Percentiles rank a stretch among this genome's conserved stretches.
Conservation (phyloP, 495 filamentous ascomycete species). For the Aspergillus funiculosus region DNA sequence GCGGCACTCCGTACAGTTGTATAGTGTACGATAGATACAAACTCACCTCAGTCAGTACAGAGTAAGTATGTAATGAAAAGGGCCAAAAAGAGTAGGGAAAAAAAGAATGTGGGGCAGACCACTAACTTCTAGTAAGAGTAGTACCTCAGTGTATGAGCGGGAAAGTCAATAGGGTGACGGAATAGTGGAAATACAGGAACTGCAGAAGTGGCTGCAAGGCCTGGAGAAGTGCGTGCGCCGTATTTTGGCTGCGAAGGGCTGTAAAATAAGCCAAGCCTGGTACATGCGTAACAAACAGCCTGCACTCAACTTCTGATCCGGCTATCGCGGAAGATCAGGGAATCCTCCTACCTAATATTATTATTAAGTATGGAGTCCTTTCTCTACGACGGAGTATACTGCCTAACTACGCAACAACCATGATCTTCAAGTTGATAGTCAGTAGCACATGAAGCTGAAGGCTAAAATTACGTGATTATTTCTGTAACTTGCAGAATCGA, state of each 20-base stretch:
- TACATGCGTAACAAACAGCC: slow-evolving; percentile 12
- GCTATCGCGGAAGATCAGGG: slow-evolving; percentile 25
- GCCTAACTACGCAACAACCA: no score
- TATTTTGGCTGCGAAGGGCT: slow-evolving; percentile 13
- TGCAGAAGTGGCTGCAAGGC: slow-evolving; percentile 23
- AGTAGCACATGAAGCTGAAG: not conserved
- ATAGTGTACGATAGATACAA: no score
- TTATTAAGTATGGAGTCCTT: no score
- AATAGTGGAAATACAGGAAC: slow-evolving; percentile 18
- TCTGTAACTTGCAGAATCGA: slow-evolving; percentile 6
- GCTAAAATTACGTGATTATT: slow-evolving; percentile 7
- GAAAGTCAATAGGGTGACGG: slow-evolving; percentile 20
- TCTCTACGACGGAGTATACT: no score
- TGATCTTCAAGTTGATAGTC: no score
- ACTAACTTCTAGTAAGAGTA: no score
- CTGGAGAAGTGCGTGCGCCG: slow-evolving; percentile 25
- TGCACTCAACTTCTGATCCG: slow-evolving; percentile 13
- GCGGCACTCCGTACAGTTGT: no score
- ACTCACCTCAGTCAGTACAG: no score
- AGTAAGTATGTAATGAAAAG: no score
- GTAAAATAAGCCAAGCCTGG: slow-evolving; percentile 4
- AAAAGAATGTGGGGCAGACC: slow-evolving; percentile 16
- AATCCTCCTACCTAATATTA: slow-evolving; percentile 7
- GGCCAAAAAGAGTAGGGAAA: slow-evolving; percentile 12
- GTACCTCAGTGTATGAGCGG: not conserved